Conservation (phyloP, 768 basidiomycete species). For the Boletus insuetus region DNA sequence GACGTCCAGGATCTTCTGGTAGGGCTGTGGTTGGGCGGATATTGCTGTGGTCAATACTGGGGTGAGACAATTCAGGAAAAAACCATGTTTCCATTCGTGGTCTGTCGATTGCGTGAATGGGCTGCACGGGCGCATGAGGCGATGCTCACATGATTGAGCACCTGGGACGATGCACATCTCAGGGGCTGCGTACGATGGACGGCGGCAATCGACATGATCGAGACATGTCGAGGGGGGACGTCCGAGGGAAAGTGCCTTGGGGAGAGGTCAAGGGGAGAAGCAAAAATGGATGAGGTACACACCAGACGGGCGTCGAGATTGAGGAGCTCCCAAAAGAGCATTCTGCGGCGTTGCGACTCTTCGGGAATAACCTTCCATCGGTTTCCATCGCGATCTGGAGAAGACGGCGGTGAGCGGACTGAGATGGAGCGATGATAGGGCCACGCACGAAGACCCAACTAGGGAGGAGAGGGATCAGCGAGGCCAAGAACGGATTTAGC, state of each 20-base stretch:
- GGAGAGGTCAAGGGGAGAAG: slow-evolving; percentile 5
- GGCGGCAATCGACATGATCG: slow-evolving; percentile 61
- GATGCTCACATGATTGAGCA: slow-evolving; percentile 29
- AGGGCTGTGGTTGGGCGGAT: slow-evolving; percentile 49
- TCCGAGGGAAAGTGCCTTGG: slow-evolving; percentile 65
- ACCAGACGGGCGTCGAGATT: slow-evolving; percentile 67
- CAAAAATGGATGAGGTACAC: slow-evolving; percentile 33
- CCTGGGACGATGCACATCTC: slow-evolving; percentile 31
- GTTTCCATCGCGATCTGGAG: slow-evolving; percentile 63
- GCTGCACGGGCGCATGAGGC: slow-evolving; percentile 2
- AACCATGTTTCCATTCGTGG: slow-evolving; percentile 69
- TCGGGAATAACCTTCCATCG: slow-evolving; percentile 66
- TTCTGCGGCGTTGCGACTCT: slow-evolving; percentile 65
- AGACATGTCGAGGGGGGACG: slow-evolving; percentile 68
- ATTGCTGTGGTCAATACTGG: slow-evolving; percentile 61
- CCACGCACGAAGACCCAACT: slow-evolving; percentile 68
- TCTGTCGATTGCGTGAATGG: slow-evolving; percentile 38
- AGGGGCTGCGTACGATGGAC: slow-evolving; percentile 32
- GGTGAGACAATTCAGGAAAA: slow-evolving; percentile 60
- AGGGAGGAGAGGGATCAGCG: slow-evolving; percentile 3
- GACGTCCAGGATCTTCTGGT: slow-evolving; percentile 49
- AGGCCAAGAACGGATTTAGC: neutral
- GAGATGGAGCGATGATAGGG: slow-evolving; percentile 2
- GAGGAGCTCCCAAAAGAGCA: slow-evolving; percentile 73
- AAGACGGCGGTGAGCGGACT: slow-evolving; percentile 25